Conservation (phyloP, 805 yeast species). For the Hagleromyces aurorensis region DNA sequence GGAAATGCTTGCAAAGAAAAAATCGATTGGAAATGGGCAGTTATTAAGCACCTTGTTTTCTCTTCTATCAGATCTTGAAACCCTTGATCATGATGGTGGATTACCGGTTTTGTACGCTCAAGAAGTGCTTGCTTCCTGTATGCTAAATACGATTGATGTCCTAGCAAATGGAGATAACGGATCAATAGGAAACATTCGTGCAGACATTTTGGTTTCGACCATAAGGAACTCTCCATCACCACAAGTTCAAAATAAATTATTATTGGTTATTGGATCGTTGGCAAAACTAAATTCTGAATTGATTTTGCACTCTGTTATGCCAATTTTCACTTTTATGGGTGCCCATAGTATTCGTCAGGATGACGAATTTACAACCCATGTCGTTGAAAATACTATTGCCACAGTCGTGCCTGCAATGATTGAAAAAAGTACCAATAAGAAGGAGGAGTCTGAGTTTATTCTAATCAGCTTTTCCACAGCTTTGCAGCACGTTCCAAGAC, state of each 20-base stretch:
- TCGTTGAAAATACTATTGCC: constrained; percentile 83
- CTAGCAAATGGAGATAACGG: constrained; percentile 38
- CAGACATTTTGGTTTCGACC: constrained; percentile 85
- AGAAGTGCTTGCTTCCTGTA: constrained; percentile 81
- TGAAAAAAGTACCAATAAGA: constrained; percentile 36
- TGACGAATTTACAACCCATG: constrained; percentile 89
- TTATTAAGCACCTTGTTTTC: constrained; percentile 48
- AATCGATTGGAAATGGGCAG: constrained; percentile 33
- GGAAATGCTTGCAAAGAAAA: constrained; percentile 60
- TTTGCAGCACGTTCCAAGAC: constrained; percentile 91
- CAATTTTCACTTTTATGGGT: constrained; percentile 99
- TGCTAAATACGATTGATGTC: constrained; percentile 57
- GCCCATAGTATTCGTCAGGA: constrained; percentile 95
- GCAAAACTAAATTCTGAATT: constrained; percentile 87
- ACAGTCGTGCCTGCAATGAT: constrained; percentile 89
- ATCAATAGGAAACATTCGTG: constrained; percentile 65
- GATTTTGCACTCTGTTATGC: constrained; percentile 94
- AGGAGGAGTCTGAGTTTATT: constrained; percentile 72
- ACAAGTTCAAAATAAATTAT: constrained; percentile 84
- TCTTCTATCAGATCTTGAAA: constrained; percentile 65
- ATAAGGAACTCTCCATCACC: constrained; percentile 86
- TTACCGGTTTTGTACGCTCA: constrained; percentile 87
- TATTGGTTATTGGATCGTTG: constrained; percentile 77
- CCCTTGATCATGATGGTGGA: constrained; percentile 85
- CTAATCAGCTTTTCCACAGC: constrained; percentile 90